Base-by-base conservation (phyloP, 2,329 filamentous ascomycete species). In the Fusarium agapanthi region DNA sequence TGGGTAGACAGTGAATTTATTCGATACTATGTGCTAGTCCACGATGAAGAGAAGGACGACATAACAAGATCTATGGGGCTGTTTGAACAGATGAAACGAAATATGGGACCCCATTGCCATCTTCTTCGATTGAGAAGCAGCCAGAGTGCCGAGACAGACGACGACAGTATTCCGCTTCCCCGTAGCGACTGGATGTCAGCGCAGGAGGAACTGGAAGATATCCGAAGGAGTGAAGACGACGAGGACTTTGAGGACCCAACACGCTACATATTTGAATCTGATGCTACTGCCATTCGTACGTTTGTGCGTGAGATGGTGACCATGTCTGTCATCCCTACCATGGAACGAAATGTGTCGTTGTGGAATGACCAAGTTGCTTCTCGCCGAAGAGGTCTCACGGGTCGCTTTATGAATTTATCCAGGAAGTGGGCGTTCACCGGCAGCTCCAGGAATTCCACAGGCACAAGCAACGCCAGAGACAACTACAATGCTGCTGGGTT, bases 301-400 rank as follows among this genome's bases (percentile, higher is more conserved):
- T 97, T 99, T 80, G 90, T 98, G 67, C 91, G 96, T 37, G 97
- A 99, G 81, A 93, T 99, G 87, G 93, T 98, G 13, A 96, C 93
- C 3, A 95, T 98, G 80, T 98, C 95, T 4, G 91, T 99, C 58
- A 88, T 99, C 63, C 96, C 97, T 3, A 95, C 93, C 44, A 99
- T 99, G 97, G 96, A 99, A 82, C 92, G 95, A 62, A 91, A 93
- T 73, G 89, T 97, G 16, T 92, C 94, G 11, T 87, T 95, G 10
- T 99, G 96, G 97, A 99, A 99, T 78, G 96, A 99, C 77, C 95
- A 98, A 81, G 93, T 98, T 32, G 95, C 95, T 22, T 98, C 97
- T 18, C 89, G 94, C 65, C 88, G 97, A 64, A 91, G 94, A 78
- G 97, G 97, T 20, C 87, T 99, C 53, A 93, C 93, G 61, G 97